Conservation (phyloP, 495 filamentous ascomycete species). For the Aspergillus conjunctus region DNA sequence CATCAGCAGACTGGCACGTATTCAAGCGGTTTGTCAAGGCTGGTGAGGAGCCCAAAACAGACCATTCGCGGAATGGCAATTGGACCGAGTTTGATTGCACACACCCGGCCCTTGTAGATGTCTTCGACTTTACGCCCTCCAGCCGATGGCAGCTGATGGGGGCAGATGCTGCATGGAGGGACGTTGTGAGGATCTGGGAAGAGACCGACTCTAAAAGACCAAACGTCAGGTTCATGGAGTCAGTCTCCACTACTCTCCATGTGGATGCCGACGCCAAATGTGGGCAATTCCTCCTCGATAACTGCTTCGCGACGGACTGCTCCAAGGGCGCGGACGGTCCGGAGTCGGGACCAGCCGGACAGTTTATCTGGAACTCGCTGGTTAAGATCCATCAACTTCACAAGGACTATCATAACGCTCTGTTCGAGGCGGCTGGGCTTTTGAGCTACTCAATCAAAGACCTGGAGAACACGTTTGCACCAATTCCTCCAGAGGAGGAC, state of each 20-base stretch:
- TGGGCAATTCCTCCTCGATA: slow-evolving; percentile 15
- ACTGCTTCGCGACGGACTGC: slow-evolving; percentile 11
- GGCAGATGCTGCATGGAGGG: slow-evolving; percentile 27
- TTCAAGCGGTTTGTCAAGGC: too few relatives aligned
- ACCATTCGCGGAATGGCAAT: slow-evolving; percentile 17
- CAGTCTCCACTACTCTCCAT: not conserved
- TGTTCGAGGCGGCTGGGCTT: slow-evolving; percentile 9
- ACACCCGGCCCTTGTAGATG: slow-evolving; percentile 2
- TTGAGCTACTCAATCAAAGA: slow-evolving; percentile 18
- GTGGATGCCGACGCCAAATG: slow-evolving; percentile 17
- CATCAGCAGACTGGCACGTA: not conserved
- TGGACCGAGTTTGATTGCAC: slow-evolving; percentile 31
- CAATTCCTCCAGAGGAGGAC: slow-evolving; percentile 24
- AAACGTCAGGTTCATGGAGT: not conserved
- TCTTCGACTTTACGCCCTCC: not conserved
- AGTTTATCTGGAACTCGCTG: not conserved
- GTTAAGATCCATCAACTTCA: slow-evolving; percentile 25
- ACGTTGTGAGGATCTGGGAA: slow-evolving; percentile 15
- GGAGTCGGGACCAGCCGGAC: not conserved
- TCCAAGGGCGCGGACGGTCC: not conserved
- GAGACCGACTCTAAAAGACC: slow-evolving; percentile 1
- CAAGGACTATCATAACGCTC: slow-evolving; percentile 10
- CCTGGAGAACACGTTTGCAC: slow-evolving; percentile 36
- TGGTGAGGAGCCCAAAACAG: slow-evolving; percentile 1
- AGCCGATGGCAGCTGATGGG: slow-evolving; percentile 29